phyloP scores from a whole-genome alignment of 2,329 filamentous ascomycete genomes.

The Apiospora hydei region DNA sequence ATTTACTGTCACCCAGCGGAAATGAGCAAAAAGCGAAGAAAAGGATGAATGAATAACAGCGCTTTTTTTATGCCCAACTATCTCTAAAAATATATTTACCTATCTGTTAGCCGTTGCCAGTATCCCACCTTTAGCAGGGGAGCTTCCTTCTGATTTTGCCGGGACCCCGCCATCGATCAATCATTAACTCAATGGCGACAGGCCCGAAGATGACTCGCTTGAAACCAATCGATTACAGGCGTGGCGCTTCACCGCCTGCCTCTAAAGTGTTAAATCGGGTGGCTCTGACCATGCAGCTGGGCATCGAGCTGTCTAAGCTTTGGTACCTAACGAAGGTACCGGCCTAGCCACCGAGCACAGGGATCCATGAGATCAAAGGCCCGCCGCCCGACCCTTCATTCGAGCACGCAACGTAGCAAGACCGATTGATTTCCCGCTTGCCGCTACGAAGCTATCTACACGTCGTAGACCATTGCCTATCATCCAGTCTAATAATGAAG shows the following conservation, averaged over 20 bases:
- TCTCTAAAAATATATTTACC: neutral
- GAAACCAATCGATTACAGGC: slow-evolving; percentile 2
- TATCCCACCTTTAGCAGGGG: slow-evolving; percentile 20
- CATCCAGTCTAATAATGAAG: slow-evolving; percentile 40
- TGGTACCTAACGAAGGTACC: slow-evolving; percentile 5
- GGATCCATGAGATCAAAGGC: slow-evolving; percentile 1
- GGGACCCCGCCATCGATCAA: slow-evolving; percentile 23
- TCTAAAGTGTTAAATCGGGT: neutral
- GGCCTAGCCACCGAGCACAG: neutral
- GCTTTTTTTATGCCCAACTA: neutral
- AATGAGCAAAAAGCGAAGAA: neutral
- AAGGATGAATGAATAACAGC: neutral
- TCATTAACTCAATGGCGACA: neutral
- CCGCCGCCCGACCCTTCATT: neutral
- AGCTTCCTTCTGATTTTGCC: slow-evolving; percentile 26
- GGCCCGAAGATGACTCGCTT: slow-evolving; percentile 17
- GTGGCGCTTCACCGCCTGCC: slow-evolving; percentile 5
- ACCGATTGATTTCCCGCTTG: slow-evolving; percentile 5
- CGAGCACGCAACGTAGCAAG: slow-evolving; percentile 2
- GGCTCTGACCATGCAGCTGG: neutral
- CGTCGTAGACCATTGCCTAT: slow-evolving; percentile 25
- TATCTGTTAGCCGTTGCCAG: neutral
- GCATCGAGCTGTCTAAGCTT: neutral
- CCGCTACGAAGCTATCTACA: slow-evolving; percentile 12
- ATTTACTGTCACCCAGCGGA: no score